Evolutionary conservation across 2,329 filamentous ascomycete genomes (phyloP).

Genomic region (Rachicladosporium sp.): DNA sequence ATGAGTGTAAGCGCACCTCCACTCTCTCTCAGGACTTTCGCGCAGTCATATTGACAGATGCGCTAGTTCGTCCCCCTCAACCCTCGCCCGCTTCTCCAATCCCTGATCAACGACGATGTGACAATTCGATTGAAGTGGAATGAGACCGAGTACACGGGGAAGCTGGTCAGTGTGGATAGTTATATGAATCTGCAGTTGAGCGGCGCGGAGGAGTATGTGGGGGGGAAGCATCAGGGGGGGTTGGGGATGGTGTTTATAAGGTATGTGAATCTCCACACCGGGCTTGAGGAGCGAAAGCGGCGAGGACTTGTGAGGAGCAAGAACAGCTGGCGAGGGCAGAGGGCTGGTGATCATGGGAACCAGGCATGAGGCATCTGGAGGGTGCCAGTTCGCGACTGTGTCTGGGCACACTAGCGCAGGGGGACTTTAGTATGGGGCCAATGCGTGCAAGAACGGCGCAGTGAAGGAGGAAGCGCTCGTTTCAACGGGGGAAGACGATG

Average conservation of each 20-base stretch:
- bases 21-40: not conserved
- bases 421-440: too few relatives aligned
- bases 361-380: not conserved
- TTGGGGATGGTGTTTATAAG: constrained; percentile 87
- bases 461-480: too few relatives aligned
- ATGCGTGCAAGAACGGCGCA: too few relatives aligned
- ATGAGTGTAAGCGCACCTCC: constrained; percentile 12
- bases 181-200: constrained; percentile 98
- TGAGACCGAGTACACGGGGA: constrained; percentile 92
- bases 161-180: constrained; percentile 82
- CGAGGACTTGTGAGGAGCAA: constrained; percentile 1
- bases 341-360: not conserved
- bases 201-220: constrained; percentile 83
- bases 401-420: not conserved
- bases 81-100: constrained; percentile 91
- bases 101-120: constrained; percentile 84
- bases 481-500: too few relatives aligned
- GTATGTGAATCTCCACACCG: constrained; percentile 36
- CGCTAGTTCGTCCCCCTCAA: constrained; percentile 76
- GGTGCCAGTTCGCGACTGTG: not conserved
- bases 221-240: constrained; percentile 70
- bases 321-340: not conserved
- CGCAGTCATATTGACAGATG: not conserved
- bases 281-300: too few relatives aligned
- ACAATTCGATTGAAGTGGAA: constrained; percentile 95